A percentile compares a stretch with the other conserved stretches of the same genome.
These are phyloP conservation scores for Dothideomycetes sp. DNA, from an alignment of 2,329 filamentous ascomycete species.

Conservation along the genomic window DNA sequence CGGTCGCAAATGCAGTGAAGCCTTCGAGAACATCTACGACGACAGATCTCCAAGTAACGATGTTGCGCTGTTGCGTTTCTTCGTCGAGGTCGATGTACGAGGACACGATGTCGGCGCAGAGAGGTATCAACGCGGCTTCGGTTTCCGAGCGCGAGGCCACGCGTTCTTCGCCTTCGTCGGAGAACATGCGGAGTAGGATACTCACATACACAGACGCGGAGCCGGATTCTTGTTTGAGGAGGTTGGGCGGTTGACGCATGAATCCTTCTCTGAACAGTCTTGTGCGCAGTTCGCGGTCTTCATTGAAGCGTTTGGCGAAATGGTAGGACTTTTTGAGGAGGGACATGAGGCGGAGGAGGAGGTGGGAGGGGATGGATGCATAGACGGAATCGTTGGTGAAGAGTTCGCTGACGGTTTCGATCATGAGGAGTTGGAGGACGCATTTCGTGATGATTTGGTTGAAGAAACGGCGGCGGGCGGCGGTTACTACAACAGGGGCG, in stretches of 20 bases:
- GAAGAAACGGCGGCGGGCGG: conserved; percentile 88
- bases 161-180: conserved; percentile 75
- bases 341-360: conserved; percentile 85
- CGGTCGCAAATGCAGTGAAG: conserved; percentile 71
- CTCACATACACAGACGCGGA: conserved; percentile 90
- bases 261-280: conserved; percentile 94
- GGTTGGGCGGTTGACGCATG: conserved; percentile 98
- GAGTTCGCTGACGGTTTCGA: conserved; percentile 96
- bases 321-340: conserved; percentile 92
- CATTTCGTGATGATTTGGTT: conserved; percentile 99
- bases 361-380: conserved; percentile 77
- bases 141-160: conserved; percentile 71
- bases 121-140: conserved; percentile 81
- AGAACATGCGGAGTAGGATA: conserved; percentile 96
- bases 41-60: conserved; percentile 92
- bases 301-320: conserved; percentile 96
- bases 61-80: conserved; percentile 93
- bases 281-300: conserved; percentile 91
- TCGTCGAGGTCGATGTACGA: conserved; percentile 82
- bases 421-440: conserved; percentile 95
- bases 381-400: conserved; percentile 98
- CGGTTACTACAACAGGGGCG: conserved; percentile 84
- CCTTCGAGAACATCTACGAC: conserved; percentile 96
- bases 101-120: conserved; percentile 88
- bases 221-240: conserved; percentile 93